These are phyloP conservation scores for Monosporascus sp. DNA, from an alignment of 2,329 filamentous ascomycete species.

Conservation along the genomic window DNA sequence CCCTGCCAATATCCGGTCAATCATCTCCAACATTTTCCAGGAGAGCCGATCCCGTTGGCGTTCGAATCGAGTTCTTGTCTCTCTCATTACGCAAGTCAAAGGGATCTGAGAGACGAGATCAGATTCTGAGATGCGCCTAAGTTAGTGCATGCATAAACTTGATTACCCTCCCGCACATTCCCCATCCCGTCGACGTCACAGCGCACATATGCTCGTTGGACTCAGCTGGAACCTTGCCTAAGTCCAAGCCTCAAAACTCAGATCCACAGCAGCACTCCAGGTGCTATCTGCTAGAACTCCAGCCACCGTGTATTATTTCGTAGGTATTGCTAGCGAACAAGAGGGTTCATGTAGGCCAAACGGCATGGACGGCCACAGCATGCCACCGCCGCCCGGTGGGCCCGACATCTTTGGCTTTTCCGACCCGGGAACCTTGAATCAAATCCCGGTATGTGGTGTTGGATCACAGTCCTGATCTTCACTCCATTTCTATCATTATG, in stretches of 20 bases:
- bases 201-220: too few species aligned
- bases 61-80: background rate
- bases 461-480: background rate
- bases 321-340: too few species aligned
- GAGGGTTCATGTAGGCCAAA: background rate
- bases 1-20: too few species aligned
- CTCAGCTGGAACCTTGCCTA: too few species aligned
- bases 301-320: too few species aligned
- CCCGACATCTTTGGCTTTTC: conserved; percentile 32
- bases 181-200: background rate
- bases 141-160: background rate
- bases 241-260: too few species aligned
- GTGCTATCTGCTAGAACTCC: too few species aligned
- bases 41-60: background rate
- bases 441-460: conserved; percentile 15
- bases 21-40: background rate
- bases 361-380: conserved; percentile 8
- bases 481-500: background rate
- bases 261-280: too few species aligned
- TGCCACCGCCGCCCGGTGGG: conserved; percentile 25
- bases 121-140: background rate
- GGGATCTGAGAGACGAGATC: background rate
- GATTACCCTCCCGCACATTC: background rate
- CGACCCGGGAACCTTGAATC: conserved; percentile 20
- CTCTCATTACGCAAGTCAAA: too few species aligned